phyloP scores from a whole-genome alignment of 176 grass and related monocot genomes.

The Oryza nivara region DNA sequence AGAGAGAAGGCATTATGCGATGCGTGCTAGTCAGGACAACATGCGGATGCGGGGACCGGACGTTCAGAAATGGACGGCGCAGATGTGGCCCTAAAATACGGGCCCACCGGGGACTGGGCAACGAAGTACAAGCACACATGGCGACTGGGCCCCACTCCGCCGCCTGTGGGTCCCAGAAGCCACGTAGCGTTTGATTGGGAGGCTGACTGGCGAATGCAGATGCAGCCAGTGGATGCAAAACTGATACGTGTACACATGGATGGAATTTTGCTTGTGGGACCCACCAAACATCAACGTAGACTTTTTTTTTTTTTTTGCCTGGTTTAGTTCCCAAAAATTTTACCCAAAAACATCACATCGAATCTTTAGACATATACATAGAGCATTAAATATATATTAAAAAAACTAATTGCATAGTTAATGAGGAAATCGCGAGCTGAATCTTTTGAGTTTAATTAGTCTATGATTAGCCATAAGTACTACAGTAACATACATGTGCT shows the following conservation, averaged over 20 bases:
- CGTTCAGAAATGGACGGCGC: not conserved
- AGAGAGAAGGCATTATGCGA: not conserved
- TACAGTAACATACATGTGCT: no score
- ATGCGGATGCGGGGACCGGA: not conserved
- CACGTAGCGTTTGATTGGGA: not conserved
- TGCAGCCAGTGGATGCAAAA: not conserved
- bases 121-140: not conserved
- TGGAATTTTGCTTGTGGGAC: no score
- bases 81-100: not conserved
- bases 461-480: no score
- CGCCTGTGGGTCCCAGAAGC: not conserved
- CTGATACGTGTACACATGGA: not conserved
- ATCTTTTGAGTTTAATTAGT: no score
- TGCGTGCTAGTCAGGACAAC: not conserved
- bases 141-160: not conserved
- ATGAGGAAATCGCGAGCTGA: no score
- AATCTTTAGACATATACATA: no score
- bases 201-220: no score
- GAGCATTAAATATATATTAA: no score
- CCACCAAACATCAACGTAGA: not conserved
- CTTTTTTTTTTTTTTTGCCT: not conserved
- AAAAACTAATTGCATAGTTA: no score
- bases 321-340: no score
- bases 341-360: no score
- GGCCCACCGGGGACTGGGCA: not conserved